Conservation (phyloP, 331 rosid species). For the Rosa hybrid region DNA sequence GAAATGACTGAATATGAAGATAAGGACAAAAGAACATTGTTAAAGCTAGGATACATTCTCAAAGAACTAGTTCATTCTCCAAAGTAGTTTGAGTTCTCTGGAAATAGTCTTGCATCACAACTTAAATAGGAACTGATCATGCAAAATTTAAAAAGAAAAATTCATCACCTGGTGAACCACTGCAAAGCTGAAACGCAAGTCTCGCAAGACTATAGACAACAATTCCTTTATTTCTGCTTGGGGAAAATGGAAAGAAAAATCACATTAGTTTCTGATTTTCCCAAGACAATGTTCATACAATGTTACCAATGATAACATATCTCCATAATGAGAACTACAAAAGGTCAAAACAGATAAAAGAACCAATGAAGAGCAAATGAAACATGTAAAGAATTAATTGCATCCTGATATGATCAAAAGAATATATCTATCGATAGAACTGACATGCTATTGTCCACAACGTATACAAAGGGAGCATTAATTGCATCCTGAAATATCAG, state of each 20-base stretch:
- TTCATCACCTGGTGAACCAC: slow-evolving; percentile 91
- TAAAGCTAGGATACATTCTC: not conserved
- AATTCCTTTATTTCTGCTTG: slow-evolving; percentile 85
- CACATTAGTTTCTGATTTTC: slow-evolving; percentile 21
- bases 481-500: not conserved
- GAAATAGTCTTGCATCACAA: not conserved
- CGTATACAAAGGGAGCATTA: not conserved
- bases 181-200: slow-evolving; percentile 78
- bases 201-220: slow-evolving; percentile 67
- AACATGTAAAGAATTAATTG: not conserved
- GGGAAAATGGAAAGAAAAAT: slow-evolving; percentile 29
- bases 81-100: not conserved
- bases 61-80: too few relatives aligned
- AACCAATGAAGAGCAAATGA: not conserved
- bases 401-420: not conserved
- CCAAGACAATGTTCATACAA: slow-evolving; percentile 1
- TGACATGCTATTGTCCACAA: not conserved
- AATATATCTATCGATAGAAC: not conserved
- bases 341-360: slow-evolving; percentile 16
- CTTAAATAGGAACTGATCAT: slow-evolving; percentile 7
- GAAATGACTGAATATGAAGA: not conserved
- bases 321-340: slow-evolving; percentile 18
- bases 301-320: slow-evolving; percentile 12
- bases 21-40: not conserved
- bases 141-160: slow-evolving; percentile 13